Evolutionary conservation across 2,329 filamentous ascomycete genomes (phyloP), one percentile per base, ranked within the genome.

Genomic region (Fusarium papillatum): DNA sequence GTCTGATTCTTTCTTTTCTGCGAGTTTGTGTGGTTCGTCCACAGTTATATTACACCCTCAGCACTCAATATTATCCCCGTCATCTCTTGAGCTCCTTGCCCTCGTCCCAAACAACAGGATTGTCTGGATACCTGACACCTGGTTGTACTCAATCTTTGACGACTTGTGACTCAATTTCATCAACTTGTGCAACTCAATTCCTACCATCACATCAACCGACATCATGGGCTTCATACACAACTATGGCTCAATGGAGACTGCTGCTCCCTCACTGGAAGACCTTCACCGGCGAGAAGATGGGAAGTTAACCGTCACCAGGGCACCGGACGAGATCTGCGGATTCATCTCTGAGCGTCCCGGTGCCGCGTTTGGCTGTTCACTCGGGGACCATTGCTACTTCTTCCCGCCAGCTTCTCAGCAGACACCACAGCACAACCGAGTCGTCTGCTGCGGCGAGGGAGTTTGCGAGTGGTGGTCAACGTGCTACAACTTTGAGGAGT

Each of bases 401-500:
- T 62, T 60, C 19, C 71, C 50, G 17, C n/a, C 71, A 9, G 34
- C 50, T 7, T 17, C 63, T 16, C 38, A 55, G 14, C 67, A 19
- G 22, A 39, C 14, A n/a, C 34, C 9, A 50, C 36, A 13, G 29
- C 19, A 50, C 9, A 22, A 60, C 5, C 71, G 72, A 4, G 63
- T 50, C 31, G 26, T 74, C 17, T n/a, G 67, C 31, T 74, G 72
- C 34, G 73, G 68, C 34, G 50, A 55, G 17, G 29, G 57, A 11
- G 31, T 43, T 16, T 74, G 59, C 14, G 26, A 68, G n/a, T 74
- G 39, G 6, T 34, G 50, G 10, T 39, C 71, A 9, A 62, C 68
- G 41, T 74, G 72, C 19, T 26, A 74, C 24, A 74, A 74, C 38
- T 74, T 59, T 8, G 19, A 36, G 24, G 72, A 74, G 11, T 74